These are phyloP conservation scores for Trichoderma koningii DNA, from an alignment of 2,329 filamentous ascomycete genomes.

Conservation along the genomic window DNA sequence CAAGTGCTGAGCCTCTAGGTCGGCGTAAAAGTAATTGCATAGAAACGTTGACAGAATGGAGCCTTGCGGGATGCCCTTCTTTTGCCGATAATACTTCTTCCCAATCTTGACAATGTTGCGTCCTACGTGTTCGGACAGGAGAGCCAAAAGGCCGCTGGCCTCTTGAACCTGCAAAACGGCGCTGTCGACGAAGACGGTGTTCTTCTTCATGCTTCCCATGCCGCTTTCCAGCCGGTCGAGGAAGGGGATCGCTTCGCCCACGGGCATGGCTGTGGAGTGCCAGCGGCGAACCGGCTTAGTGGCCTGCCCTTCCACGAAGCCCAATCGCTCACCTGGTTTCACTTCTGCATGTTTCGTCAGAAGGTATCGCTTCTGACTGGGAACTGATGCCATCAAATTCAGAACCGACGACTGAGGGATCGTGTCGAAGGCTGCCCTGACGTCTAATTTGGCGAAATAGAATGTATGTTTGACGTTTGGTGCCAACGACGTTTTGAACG, in stretches of 20 bases:
- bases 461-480: conserved; percentile 46
- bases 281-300: conserved; percentile 52
- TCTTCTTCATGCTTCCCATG: conserved; percentile 51
- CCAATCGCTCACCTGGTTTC: conserved; percentile 47
- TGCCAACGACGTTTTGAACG: conserved; percentile 61
- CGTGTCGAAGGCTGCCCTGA: conserved; percentile 90
- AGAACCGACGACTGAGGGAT: conserved; percentile 82
- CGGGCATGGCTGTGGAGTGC: conserved; percentile 52
- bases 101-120: conserved; percentile 86
- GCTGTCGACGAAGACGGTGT: conserved; percentile 77
- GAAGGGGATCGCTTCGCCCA: conserved; percentile 48
- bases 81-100: conserved; percentile 86
- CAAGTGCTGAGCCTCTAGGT: conserved; percentile 72
- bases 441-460: conserved; percentile 92
- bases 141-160: conserved; percentile 62
- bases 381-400: conserved; percentile 62
- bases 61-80: conserved; percentile 87
- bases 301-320: conserved; percentile 30
- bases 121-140: conserved; percentile 78
- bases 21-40: conserved; percentile 95
- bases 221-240: conserved; percentile 47
- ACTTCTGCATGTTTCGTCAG: conserved; percentile 76
- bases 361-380: conserved; percentile 62
- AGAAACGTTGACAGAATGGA: conserved; percentile 83
- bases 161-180: conserved; percentile 60